Evolutionary conservation across 1,139 yeast genomes (phyloP), one percentile per base, ranked within the genome.

Genomic region (Taphrina populina): DNA sequence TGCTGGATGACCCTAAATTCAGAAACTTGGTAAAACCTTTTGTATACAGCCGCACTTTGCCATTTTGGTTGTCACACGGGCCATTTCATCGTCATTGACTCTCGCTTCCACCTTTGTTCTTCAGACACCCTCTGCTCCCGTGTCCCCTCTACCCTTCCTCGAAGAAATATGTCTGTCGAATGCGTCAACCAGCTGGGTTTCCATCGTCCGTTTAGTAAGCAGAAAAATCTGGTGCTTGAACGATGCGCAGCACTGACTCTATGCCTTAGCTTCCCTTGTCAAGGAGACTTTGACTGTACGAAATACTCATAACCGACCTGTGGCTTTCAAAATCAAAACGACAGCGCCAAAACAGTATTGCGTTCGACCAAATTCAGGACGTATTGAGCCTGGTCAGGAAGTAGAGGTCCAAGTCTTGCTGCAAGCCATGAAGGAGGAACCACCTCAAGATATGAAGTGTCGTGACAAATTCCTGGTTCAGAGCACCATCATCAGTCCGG

Each of bases 321-420:
- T 84, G 49, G 96, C 96, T 29, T 92, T 88, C 76, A 94, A 94
- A 75, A 96, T 94, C 67, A 94, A 92, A 73, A 92, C 99, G 49
- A 92, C 99, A 7, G 96, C 97, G 11, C 99, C 99, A 59, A 90
- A 87, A 70, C 77, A 88, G 69, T 63, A 60, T 41, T 45, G 64
- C 53, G 56, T 57, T 15, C 44, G 56, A 32, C 55, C 43, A 19
- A 40, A 47, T 40, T 53, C 59, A 29, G 61, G 59, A 43, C 34
- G 58, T 27, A 59, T 59, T 40, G 61, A 59, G 37, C 55, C 61
- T 7, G 60, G 60, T n/a, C 55, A 54, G 33, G 53, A 45, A 27
- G 51, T 59, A 17, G 57, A 59, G 27, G 58, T 59, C 11, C 58
- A 58, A 23, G 57, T 92, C 63, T 87, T 88, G 65, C 82, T 88